Evolutionary conservation across 139 green algal genomes (phyloP).

Genomic region (Coccomyxa sp.): DNA sequence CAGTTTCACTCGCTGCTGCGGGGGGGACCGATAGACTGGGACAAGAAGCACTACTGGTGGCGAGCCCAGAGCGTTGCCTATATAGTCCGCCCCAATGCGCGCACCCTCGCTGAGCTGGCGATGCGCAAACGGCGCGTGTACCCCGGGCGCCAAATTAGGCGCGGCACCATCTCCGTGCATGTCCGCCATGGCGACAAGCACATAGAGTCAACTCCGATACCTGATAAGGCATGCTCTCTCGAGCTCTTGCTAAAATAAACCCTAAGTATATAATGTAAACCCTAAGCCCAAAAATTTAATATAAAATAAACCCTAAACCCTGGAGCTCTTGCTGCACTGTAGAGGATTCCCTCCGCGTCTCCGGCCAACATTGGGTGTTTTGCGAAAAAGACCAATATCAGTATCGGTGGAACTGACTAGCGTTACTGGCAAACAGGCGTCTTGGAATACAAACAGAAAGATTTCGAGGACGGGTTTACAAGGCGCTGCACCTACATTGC

Average conservation of each 20-base stretch:
- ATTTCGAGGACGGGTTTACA: too few species aligned
- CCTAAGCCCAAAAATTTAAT: too few species aligned
- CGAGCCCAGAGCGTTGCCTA: constrained; percentile 24
- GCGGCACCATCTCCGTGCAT: constrained; percentile 12
- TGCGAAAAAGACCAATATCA: background rate
- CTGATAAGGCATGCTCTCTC: background rate
- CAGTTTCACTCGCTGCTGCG: background rate
- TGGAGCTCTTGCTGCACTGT: too few species aligned
- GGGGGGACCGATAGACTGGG: background rate
- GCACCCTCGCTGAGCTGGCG: constrained; percentile 5
- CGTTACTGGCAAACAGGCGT: too few species aligned
- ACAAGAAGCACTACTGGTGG: constrained; percentile 35
- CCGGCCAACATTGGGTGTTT: too few species aligned
- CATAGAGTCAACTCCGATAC: constrained; percentile 1
- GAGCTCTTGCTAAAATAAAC: too few species aligned
- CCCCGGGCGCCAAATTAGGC: background rate
- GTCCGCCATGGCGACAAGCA: constrained; percentile 34
- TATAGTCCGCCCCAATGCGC: constrained; percentile 14
- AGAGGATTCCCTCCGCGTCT: too few species aligned
- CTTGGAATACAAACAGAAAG: too few species aligned
- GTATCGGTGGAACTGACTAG: too few species aligned
- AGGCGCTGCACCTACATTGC: too few species aligned
- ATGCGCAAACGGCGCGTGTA: constrained; percentile 1
- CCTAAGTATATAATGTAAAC: too few species aligned
- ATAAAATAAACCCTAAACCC: too few species aligned